phyloP scores from a whole-genome alignment of 1,139 yeast species.

The Diutina neorugosa region DNA sequence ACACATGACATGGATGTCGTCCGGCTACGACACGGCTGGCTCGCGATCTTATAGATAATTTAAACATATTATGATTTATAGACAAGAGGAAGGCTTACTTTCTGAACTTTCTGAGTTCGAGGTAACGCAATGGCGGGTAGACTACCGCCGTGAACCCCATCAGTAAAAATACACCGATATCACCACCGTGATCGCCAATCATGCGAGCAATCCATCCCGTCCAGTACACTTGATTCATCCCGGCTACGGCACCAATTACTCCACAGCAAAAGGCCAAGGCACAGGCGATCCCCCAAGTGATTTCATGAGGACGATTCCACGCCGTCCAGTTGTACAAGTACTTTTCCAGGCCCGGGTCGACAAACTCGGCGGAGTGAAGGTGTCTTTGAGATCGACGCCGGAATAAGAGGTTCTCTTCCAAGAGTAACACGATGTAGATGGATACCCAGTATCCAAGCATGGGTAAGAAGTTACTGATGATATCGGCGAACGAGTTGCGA shows the following conservation, averaged over 20 bases:
- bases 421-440: constrained; percentile 14
- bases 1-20: neutral
- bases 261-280: constrained; percentile 15
- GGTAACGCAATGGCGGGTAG: neutral
- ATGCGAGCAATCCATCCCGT: neutral
- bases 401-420: constrained; percentile 16
- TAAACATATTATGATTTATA: neutral
- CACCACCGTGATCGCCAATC: constrained; percentile 3
- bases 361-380: constrained; percentile 12
- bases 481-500: constrained; percentile 13
- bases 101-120: neutral
- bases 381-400: constrained; percentile 7
- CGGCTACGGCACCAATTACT: constrained; percentile 1
- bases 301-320: constrained; percentile 11
- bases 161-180: neutral
- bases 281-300: constrained; percentile 18
- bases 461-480: constrained; percentile 16
- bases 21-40: neutral
- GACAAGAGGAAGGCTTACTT: neutral
- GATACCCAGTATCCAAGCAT: constrained; percentile 21
- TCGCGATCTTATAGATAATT: neutral
- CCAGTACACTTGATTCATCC: constrained; percentile 3
- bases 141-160: neutral
- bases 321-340: constrained; percentile 11
- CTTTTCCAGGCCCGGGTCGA: neutral